phyloP scores from a whole-genome alignment of 1,284 basidiomycete species.

The Fomitiporia mediterranea region DNA sequence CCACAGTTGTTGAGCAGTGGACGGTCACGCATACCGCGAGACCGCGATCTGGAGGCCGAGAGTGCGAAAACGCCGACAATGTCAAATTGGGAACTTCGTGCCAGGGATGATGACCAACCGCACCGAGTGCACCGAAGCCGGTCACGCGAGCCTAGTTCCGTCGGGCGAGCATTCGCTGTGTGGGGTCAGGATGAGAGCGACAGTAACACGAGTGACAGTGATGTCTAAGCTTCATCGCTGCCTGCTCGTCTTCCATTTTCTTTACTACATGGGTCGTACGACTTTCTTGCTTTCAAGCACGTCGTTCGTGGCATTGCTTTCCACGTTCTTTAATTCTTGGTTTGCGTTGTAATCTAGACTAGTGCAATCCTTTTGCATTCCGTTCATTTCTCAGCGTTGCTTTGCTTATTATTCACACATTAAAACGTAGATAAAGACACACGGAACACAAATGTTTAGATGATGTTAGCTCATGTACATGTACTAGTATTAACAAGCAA shows the following conservation, averaged over 20 bases:
- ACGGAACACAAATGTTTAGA: too few relatives aligned
- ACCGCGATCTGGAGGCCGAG: constrained; percentile 47
- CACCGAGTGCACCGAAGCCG: constrained; percentile 33
- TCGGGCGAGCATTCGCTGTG: constrained; percentile 67
- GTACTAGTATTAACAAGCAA: too few relatives aligned
- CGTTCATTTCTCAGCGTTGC: too few relatives aligned
- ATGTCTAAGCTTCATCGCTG: constrained; percentile 27
- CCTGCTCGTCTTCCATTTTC: not conserved
- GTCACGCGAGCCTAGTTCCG: constrained; percentile 36
- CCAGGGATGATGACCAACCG: constrained; percentile 25
- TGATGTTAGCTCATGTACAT: too few relatives aligned
- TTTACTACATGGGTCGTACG: too few relatives aligned
- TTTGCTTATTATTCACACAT: too few relatives aligned
- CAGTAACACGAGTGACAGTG: constrained; percentile 72
- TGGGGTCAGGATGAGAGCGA: constrained; percentile 88
- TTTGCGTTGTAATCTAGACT: not conserved
- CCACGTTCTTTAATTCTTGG: not conserved
- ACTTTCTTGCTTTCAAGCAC: not conserved
- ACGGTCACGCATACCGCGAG: constrained; percentile 51
- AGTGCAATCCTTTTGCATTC: not conserved
- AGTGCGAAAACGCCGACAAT: constrained; percentile 57
- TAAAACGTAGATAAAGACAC: too few relatives aligned
- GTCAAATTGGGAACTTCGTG: constrained; percentile 1
- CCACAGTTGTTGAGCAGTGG: constrained; percentile 40
- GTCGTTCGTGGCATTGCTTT: too few relatives aligned